Evolutionary conservation across 2,329 filamentous ascomycete genomes (phyloP), one percentile per base, ranked within the genome.

Genomic region (Lasiodiplodia citricola): DNA sequence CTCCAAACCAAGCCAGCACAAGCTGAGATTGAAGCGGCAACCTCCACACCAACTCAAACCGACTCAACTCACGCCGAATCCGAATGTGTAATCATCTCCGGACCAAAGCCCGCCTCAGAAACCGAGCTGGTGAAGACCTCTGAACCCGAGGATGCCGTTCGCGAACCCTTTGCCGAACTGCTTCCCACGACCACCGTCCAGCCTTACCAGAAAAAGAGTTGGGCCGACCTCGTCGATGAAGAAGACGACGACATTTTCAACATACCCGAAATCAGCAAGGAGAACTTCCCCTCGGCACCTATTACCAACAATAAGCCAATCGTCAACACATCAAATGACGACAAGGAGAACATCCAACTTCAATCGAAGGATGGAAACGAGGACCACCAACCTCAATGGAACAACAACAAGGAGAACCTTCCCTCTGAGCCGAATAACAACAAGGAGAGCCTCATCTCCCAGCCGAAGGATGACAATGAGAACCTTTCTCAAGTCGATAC

Each of bases 171-270:
- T 28, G 28, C 28, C 28, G 28, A 28, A 28, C 28, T 28, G 28
- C 28, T 28, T 5, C 28, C 41, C 7, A 14, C 8, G 13, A 60
- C 23, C 37, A 60, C 37, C 2, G 2, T 10, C 38, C 37, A 37
- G 28, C 52, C 28, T 14, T 23, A 35, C 18, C 16, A 18, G 23
- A 58, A 47, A 14, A 60, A 60, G 41, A 62, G 58, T 41, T 62
- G 58, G 58, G 58, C 58, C n/a, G 58, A 62, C 11, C 23, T 62
- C 10, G 28, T 16, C 21, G 58, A 62, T 1, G 58, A 62, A 14
- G 58, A 62, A 2, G 11, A 21, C 25, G 25, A 62, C 56, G 55
- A 23, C n/a, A 14, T 11, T 11, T 52, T 52, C 50, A 28, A 52
- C 50, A n/a, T 52, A 13, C 11, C 25, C 7, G 25, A 52, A 4